Evolutionary conservation across 2,329 filamentous ascomycete genomes (phyloP), one percentile per base, ranked within the genome.

Genomic region (Penicillium sp.): DNA sequence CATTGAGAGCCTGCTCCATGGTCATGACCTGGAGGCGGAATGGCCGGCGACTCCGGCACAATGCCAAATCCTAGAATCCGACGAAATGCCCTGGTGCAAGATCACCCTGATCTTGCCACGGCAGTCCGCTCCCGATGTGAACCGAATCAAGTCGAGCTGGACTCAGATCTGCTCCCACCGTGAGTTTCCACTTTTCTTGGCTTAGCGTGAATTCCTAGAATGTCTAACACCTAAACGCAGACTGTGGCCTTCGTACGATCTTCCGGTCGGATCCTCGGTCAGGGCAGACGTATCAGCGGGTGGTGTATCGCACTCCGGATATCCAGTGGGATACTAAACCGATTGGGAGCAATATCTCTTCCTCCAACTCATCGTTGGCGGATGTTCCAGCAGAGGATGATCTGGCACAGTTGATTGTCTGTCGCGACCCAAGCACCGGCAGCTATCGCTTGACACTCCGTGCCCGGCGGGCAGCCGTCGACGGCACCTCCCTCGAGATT

Each of bases 71-170:
- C 34, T 49, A 4, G 32, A 49, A 26, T 49, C 46, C 14, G 46
- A 49, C 46, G 37, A 37, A 11, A 38, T 49, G 46, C 46, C 34
- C 13, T 49, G 46, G 46, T 49, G 46, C 35, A 49, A 49, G 46
- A 37, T 49, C 34, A 49, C 24, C 24, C 22, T 49, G 37, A 38
- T 49, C 46, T 38, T 49, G 34, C 46, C 46, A 11, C 46, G 37
- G 18, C 46, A 49, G 37, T 38, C 46, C 16, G 32, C 35, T 7
- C 46, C 46, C 14, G 37, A 38, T 26, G 20, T 49, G 46, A 39
- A 22, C n/a, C 46, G 37, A 37, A 49, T 49, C 7, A 35, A 49
- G 34, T 39, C 32, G 34, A 49, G 32, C 20, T 49, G 46, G 46
- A 49, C 26, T 5, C 42, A 44, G 42, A n/a, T 44, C 42, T 44